Percentiles rank a stretch among this genome's conserved stretches.
Conservation (phyloP, 192 early-diverging fungal species). For the Coemansia sp. region DNA sequence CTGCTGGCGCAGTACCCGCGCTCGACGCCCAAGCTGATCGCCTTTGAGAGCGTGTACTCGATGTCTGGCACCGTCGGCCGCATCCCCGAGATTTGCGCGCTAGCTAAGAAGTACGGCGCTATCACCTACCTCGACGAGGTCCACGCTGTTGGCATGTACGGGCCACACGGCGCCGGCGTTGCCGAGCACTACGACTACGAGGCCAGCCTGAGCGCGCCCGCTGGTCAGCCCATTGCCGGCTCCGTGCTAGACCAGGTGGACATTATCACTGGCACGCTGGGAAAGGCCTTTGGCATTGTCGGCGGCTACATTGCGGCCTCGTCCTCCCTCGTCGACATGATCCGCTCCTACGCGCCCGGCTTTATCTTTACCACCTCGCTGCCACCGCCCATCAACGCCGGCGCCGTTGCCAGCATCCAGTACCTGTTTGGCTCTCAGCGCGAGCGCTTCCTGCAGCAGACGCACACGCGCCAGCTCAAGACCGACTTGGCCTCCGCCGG, state of each 20-base stretch:
- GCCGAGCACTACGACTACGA: constrained; percentile 92
- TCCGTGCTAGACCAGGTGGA: constrained; percentile 86
- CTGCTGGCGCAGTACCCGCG: constrained; percentile 80
- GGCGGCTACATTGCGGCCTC: constrained; percentile 97
- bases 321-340: constrained; percentile 88
- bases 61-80: constrained; percentile 96
- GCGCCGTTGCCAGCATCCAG: constrained; percentile 90
- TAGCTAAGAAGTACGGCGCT: constrained; percentile 95
- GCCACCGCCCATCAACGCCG: constrained; percentile 90
- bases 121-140: constrained; percentile 98
- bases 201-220: constrained; percentile 59
- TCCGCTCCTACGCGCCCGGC: constrained; percentile 96
- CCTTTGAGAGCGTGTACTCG: constrained; percentile 97
- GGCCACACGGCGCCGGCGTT: constrained; percentile 89
- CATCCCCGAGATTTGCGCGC: constrained; percentile 84
- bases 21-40: constrained; percentile 91
- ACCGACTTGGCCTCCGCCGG: constrained; percentile 73
- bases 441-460: constrained; percentile 93
- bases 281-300: constrained; percentile 97
- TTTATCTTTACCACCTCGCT: constrained; percentile 99
- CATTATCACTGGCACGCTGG: constrained; percentile 95
- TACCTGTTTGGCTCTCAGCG: constrained; percentile 84
- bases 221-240: constrained; percentile 49
- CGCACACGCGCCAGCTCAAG: constrained; percentile 91
- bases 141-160: constrained; percentile 99